A percentile compares a stretch with the other conserved stretches of the same genome.
phyloP scores from a whole-genome alignment of 371 early-diverging fungal genomes.

The Mortierella sp. region DNA sequence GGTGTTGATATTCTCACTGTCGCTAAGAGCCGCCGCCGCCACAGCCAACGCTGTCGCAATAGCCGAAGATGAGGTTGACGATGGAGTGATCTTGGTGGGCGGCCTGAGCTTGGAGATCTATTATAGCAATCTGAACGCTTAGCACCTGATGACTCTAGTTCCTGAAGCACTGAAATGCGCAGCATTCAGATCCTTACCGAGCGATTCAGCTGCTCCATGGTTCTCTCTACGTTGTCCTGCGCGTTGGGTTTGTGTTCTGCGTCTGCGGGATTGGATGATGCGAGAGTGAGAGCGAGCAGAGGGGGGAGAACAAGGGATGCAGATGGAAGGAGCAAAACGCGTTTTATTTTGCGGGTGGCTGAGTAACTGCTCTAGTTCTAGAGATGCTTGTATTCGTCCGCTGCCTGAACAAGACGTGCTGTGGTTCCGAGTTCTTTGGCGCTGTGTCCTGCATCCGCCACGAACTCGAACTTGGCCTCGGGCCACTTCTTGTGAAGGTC shows the following conservation, averaged over 20 bases:
- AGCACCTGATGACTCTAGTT: not conserved
- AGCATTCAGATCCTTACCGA: conserved; percentile 17
- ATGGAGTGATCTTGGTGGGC: conserved; percentile 41
- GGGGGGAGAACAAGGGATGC: no score
- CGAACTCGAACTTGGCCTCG: conserved; percentile 68
- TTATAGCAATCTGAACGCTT: not conserved
- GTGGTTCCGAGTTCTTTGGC: conserved; percentile 66
- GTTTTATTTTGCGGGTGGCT: not conserved
- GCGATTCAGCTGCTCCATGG: conserved; percentile 44
- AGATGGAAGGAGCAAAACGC: no score
- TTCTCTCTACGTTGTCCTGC: not conserved
- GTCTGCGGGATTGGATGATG: no score
- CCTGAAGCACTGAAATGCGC: not conserved
- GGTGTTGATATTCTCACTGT: conserved; percentile 23
- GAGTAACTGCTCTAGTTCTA: conserved; percentile 6
- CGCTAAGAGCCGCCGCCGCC: conserved; percentile 24
- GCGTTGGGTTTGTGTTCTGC: no score
- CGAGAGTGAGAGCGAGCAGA: no score
- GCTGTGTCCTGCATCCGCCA: conserved; percentile 69
- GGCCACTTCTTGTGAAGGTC: conserved; percentile 72
- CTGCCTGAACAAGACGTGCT: conserved; percentile 60
- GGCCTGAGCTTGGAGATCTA: conserved; percentile 52
- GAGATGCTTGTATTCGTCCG: conserved; percentile 62
- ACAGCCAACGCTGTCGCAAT: conserved; percentile 46
- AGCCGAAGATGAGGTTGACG: conserved; percentile 36